phyloP scores from a whole-genome alignment of 371 early-diverging fungal species.

The Circinella umbellata region DNA sequence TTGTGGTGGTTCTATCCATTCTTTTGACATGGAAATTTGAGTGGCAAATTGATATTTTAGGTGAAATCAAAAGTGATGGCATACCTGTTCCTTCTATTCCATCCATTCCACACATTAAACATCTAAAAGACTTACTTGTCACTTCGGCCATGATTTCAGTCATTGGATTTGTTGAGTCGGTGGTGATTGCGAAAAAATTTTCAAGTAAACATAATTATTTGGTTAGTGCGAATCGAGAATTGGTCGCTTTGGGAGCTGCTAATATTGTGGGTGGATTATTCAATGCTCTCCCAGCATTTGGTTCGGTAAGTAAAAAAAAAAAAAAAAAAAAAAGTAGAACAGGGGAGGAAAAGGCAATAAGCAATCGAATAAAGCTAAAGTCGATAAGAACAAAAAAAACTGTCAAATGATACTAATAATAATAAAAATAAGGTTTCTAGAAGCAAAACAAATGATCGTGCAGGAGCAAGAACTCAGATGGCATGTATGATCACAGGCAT shows the following conservation, averaged over 20 bases:
- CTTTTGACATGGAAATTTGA: slow-evolving; percentile 61
- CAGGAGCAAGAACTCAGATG: slow-evolving; percentile 90
- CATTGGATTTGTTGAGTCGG: slow-evolving; percentile 96
- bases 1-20: slow-evolving; percentile 76
- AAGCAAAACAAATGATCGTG: slow-evolving; percentile 87
- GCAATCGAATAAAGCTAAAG: background rate
- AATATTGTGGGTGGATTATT: slow-evolving; percentile 85
- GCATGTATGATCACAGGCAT: slow-evolving; percentile 81
- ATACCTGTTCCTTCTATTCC: slow-evolving; percentile 70
- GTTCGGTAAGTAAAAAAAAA: slow-evolving; percentile 58
- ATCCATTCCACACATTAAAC: slow-evolving; percentile 53
- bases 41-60: slow-evolving; percentile 82
- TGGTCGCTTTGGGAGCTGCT: slow-evolving; percentile 85
- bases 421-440: slow-evolving; percentile 65
- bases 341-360: background rate
- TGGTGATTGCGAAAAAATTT: slow-evolving; percentile 90
- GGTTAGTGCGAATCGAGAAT: slow-evolving; percentile 91
- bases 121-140: slow-evolving; percentile 63
- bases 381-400: background rate
- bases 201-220: slow-evolving; percentile 86
- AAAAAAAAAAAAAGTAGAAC: too few relatives aligned
- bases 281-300: slow-evolving; percentile 89
- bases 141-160: slow-evolving; percentile 82
- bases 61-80: slow-evolving; percentile 64
- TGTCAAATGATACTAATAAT: background rate